Percentiles rank a stretch among this genome's conserved stretches.
Evolutionary conservation across 179 eudicot species (phyloP).

Genomic region (Corrigiola litoralis): DNA sequence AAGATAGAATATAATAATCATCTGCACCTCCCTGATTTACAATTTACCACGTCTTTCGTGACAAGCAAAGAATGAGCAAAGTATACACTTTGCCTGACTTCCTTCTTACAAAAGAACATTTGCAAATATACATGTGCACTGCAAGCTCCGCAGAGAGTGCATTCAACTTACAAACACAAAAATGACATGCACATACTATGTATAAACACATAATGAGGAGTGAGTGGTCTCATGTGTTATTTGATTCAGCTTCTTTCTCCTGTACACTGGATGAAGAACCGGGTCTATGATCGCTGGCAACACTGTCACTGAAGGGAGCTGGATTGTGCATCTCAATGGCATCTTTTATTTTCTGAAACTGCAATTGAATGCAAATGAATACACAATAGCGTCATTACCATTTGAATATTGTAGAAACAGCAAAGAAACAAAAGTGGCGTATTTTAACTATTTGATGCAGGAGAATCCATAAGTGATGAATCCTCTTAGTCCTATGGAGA

Average conservation of each 20-base stretch:
- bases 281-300: conserved; percentile 19
- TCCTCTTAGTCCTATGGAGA: no score
- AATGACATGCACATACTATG: conserved; percentile 14
- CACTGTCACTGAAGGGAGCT: conserved; percentile 42
- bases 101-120: conserved; percentile 18
- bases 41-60: conserved; percentile 8
- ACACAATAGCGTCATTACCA: neutral
- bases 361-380: conserved; percentile 11
- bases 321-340: conserved; percentile 62
- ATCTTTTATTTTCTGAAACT: conserved; percentile 89
- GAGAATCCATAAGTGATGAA: no score
- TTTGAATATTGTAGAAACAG: neutral
- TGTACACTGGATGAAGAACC: conserved; percentile 9
- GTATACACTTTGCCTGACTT: conserved; percentile 20
- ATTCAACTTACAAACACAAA: conserved; percentile 8
- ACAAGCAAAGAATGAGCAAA: conserved; percentile 20
- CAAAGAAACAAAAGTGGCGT: neutral
- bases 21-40: conserved; percentile 5
- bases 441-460: neutral
- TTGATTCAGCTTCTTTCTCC: conserved; percentile 11
- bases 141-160: neutral
- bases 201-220: conserved; percentile 14
- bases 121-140: conserved; percentile 26
- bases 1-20: neutral
- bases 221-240: conserved; percentile 11